A percentile compares a stretch with the other conserved stretches of the same genome.
These are phyloP conservation scores for Colletotrichum sp. DNA, from an alignment of 2,329 filamentous ascomycete genomes.

Conservation along the genomic window DNA sequence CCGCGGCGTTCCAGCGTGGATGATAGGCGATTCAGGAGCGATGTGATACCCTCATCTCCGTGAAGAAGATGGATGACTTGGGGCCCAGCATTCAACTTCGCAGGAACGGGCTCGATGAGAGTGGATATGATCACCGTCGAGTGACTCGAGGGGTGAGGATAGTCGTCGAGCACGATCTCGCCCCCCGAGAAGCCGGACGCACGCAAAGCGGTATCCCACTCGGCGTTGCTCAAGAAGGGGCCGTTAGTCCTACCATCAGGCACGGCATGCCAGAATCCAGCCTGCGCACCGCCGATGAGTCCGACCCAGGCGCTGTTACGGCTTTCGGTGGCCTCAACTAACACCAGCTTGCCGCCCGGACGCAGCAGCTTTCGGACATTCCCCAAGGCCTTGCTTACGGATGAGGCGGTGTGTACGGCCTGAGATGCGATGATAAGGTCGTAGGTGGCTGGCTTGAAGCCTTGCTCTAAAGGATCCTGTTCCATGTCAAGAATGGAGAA, in stretches of 20 bases:
- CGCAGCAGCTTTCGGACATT: conserved; percentile 29
- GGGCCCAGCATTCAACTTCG: neutral
- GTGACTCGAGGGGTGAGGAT: neutral
- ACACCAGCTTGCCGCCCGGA: conserved; percentile 32
- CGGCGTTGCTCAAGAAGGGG: fast-evolving
- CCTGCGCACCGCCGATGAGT: neutral
- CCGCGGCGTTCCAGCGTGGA: neutral
- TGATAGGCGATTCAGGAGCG: neutral
- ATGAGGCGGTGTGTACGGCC: conserved; percentile 31
- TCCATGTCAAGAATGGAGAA: conserved; percentile 40
- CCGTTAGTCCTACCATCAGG: neutral
- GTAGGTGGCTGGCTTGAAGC: conserved; percentile 25
- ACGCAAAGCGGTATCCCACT: neutral
- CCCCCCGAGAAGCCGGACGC: neutral
- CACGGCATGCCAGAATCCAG: neutral
- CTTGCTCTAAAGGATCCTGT: conserved; percentile 27
- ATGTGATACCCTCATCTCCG: neutral
- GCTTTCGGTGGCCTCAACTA: conserved; percentile 29
- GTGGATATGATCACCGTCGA: neutral
- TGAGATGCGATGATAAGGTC: conserved; percentile 32
- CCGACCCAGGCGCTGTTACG: neutral
- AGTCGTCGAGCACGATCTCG: neutral
- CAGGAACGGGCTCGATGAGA: neutral
- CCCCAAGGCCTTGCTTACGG: conserved; percentile 26
- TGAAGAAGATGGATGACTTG: neutral